phyloP scores from a whole-genome alignment of 208 protist species.

The Angomonas deanei region DNA sequence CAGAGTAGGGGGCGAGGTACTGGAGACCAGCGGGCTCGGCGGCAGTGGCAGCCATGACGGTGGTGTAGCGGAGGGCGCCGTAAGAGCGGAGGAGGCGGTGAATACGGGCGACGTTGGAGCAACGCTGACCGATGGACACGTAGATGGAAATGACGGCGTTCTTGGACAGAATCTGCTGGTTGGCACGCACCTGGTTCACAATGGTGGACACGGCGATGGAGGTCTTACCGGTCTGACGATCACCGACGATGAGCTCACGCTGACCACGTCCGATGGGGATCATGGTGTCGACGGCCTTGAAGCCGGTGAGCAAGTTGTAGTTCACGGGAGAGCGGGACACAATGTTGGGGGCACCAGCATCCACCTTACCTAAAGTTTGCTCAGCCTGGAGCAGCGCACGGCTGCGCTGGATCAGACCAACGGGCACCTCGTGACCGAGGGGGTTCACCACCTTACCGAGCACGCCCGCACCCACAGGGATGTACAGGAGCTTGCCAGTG shows the following conservation, averaged over 20 bases:
- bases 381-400: constrained; percentile 32
- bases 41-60: constrained; percentile 89
- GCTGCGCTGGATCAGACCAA: constrained; percentile 55
- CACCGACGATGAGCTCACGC: constrained; percentile 92
- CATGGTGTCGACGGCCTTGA: constrained; percentile 92
- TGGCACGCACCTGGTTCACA: constrained; percentile 90
- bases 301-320: constrained; percentile 91
- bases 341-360: constrained; percentile 91
- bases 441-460: constrained; percentile 87
- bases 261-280: constrained; percentile 92
- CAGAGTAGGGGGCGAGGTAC: constrained; percentile 91
- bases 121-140: constrained; percentile 91
- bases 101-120: constrained; percentile 91
- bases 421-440: constrained; percentile 74
- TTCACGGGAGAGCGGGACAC: constrained; percentile 88
- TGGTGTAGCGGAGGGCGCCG: constrained; percentile 87
- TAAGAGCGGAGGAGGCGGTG: constrained; percentile 72
- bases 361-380: constrained; percentile 74
- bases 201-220: constrained; percentile 91
- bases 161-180: constrained; percentile 82
- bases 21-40: constrained; percentile 87
- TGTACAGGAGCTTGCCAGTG: constrained; percentile 80
- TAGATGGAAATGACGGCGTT: constrained; percentile 92
- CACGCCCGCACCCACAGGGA: constrained; percentile 72
- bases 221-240: constrained; percentile 93